Evolutionary conservation across 1,284 basidiomycete genomes (phyloP).

Genomic region (Pyrrhoderma noxium): DNA sequence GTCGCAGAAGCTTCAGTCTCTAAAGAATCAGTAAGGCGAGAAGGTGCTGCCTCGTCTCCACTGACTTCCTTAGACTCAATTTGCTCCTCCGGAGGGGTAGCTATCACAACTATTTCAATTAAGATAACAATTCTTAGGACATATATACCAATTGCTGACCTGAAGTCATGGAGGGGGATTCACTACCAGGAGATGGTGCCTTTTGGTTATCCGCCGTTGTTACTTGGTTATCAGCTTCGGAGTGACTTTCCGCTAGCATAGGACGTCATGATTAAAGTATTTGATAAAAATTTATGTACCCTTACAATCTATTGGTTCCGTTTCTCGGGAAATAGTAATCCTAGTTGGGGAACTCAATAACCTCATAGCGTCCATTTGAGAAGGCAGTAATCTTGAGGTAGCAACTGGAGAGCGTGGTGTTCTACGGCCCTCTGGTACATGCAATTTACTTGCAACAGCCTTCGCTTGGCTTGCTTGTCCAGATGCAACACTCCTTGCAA

Average conservation of each 20-base stretch:
- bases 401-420: neutral
- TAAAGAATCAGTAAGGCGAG: slow-evolving; percentile 13
- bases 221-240: slow-evolving; percentile 3
- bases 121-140: too few relatives aligned
- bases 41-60: slow-evolving; percentile 10
- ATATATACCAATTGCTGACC: too few relatives aligned
- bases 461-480: slow-evolving; percentile 59
- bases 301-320: slow-evolving; percentile 6
- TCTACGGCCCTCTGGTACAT: slow-evolving; percentile 50
- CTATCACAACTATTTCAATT: neutral
- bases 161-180: neutral
- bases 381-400: neutral
- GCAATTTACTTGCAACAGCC: slow-evolving; percentile 57
- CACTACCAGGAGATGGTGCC: neutral
- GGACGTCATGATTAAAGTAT: too few relatives aligned
- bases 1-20: neutral
- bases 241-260: neutral
- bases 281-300: too few relatives aligned
- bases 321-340: neutral
- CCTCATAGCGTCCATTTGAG: slow-evolving; percentile 13
- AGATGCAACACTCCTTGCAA: slow-evolving; percentile 41
- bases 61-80: neutral
- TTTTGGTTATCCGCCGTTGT: neutral
- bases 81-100: slow-evolving; percentile 5
- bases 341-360: slow-evolving; percentile 6